Percentiles rank a stretch among this genome's conserved stretches.
Conservation (phyloP, 257 asterid species). For the Orobanche coerulescens region DNA sequence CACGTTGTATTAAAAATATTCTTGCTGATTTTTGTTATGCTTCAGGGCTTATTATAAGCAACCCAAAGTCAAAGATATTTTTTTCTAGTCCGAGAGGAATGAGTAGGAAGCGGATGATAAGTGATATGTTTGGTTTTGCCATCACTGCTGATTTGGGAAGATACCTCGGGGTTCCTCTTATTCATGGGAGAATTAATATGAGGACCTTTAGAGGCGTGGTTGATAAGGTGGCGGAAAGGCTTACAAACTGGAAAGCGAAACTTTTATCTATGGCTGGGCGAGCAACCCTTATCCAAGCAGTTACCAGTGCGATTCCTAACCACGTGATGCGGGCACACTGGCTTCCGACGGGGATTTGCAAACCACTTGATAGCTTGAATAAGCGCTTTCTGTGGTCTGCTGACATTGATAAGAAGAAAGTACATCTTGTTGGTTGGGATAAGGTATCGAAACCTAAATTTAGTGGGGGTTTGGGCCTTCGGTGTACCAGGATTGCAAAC, state of each 20-base stretch:
- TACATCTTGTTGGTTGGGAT: neutral
- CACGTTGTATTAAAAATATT: neutral
- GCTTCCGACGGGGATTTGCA: neutral
- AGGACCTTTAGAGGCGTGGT: too few relatives aligned
- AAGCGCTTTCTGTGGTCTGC: neutral
- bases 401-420: neutral
- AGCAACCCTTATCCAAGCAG: neutral
- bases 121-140: neutral
- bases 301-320: neutral
- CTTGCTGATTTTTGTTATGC: neutral
- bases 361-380: neutral
- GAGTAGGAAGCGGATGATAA: neutral
- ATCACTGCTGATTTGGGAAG: neutral
- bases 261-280: neutral
- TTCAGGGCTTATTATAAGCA: neutral
- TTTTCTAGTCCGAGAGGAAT: neutral
- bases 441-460: neutral
- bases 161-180: neutral
- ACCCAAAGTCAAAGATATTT: neutral
- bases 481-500: neutral
- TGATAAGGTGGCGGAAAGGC: too few relatives aligned
- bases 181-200: too few relatives aligned
- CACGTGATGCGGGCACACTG: neutral
- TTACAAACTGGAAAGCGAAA: neutral
- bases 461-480: neutral